Evolutionary conservation across 768 basidiomycete species (phyloP), one percentile per base, ranked within the genome.

Genomic region (Mycena filopes): DNA sequence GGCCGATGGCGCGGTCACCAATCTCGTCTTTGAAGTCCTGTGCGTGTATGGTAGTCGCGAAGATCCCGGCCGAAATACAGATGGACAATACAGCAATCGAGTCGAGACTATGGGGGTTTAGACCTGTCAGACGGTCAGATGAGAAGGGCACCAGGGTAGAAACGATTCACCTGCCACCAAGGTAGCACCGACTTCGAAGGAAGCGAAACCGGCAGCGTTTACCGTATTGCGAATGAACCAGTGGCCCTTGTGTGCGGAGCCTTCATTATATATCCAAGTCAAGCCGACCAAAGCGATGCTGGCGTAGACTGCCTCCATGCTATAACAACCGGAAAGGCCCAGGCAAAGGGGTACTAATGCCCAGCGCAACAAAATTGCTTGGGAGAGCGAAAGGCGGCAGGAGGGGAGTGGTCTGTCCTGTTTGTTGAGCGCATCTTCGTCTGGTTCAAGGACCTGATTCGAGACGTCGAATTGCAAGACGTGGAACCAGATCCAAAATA

Each of bases 1-100:
- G 77, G 4, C 83, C 81, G 1, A 77, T 75, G 28, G 73, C 47
- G 6, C 72, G 70, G 58, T 86, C 84, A 1, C 84, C 84, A 8
- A n/a, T 11, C 3, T n/a, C 49, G 54, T 86, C 84, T 50, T 80
- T 79, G 67, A 83, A 85, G 63, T 86, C 84, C 70, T 84, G 82
- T 2, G 80, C 78, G 49, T 85, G 83, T 15, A 83, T 72, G 1
- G 84, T 85, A 0, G 84, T 83, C 2, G 79, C 70, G 38, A 84
- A 77, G 18, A 83, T 78, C 0, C 75, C 74, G 10, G 77, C 73
- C 26, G 80, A 82, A 49, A 81, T 62, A 45, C 73, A 72, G 36
- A 80, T 65, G 0, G 83, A 77, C 6, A 77, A 63, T 41, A 69
- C 65, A 4, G 72, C 76, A 0, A 75, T 76, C 8, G 72, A 62